Evolutionary conservation across 2,329 filamentous ascomycete genomes (phyloP).

Genomic region (Macrophomina pseudophaseolina): DNA sequence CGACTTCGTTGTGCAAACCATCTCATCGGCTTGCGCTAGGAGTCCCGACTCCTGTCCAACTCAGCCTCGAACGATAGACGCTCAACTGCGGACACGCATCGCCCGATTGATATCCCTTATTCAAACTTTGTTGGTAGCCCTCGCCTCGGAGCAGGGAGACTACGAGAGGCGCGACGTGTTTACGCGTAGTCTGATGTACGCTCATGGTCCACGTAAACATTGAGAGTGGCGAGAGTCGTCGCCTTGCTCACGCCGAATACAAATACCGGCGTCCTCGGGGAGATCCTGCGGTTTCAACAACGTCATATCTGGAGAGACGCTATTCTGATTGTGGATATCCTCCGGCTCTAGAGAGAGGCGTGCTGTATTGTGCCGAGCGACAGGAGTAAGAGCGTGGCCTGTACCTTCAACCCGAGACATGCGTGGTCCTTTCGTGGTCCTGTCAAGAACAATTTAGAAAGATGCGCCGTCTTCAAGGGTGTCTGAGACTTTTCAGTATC

Average conservation of each 20-base stretch:
- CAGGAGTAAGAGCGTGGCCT: neutral
- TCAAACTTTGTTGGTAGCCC: neutral
- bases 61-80: no score
- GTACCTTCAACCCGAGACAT: neutral
- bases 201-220: constrained; percentile 3
- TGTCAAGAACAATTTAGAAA: neutral
- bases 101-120: neutral
- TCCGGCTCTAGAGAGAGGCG: neutral
- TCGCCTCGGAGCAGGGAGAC: neutral
- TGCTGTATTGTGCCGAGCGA: neutral
- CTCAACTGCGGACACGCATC: no score
- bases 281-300: neutral
- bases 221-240: neutral
- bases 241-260: neutral
- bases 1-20: no score
- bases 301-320: neutral
- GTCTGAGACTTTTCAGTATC: constrained; percentile 7
- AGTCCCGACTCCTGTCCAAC: no score
- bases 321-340: neutral
- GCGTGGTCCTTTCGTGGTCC: neutral
- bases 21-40: no score
- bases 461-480: neutral
- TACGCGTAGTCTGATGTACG: neutral
- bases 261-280: neutral
- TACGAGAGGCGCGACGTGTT: neutral